phyloP scores from a whole-genome alignment of 805 yeast species.

The Teunomyces panamensis region DNA sequence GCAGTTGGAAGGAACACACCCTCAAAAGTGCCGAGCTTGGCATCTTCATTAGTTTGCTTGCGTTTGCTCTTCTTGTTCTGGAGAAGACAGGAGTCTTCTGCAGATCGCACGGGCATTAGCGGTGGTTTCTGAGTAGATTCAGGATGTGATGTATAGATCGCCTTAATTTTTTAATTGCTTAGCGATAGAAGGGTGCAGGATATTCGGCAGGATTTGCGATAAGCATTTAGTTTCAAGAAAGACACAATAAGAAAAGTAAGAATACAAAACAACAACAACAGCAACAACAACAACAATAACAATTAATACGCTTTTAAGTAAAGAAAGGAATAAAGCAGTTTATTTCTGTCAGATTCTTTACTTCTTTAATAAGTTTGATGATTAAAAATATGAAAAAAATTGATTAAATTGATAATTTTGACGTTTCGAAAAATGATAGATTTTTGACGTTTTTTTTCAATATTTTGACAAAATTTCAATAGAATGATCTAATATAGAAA shows the following conservation, averaged over 20 bases:
- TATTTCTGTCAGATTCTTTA: no score
- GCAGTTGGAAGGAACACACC: constrained; percentile 96
- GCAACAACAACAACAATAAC: no score
- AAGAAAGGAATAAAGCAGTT: no score
- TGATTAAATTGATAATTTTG: no score
- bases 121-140: neutral
- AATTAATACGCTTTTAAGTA: no score
- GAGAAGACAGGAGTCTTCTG: neutral
- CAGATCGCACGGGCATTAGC: constrained; percentile 1
- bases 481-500: no score
- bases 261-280: neutral
- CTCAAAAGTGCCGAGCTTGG: constrained; percentile 72
- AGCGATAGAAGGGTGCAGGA: neutral
- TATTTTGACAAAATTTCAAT: no score
- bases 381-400: no score
- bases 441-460: no score
- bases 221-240: neutral
- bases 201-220: neutral
- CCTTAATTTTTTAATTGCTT: neutral
- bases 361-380: no score
- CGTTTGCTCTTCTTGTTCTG: neutral
- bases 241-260: neutral
- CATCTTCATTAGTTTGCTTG: neutral
- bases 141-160: neutral
- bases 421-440: no score